Conservation (phyloP, 495 filamentous ascomycete genomes). For the Glarea lozoyensis region DNA sequence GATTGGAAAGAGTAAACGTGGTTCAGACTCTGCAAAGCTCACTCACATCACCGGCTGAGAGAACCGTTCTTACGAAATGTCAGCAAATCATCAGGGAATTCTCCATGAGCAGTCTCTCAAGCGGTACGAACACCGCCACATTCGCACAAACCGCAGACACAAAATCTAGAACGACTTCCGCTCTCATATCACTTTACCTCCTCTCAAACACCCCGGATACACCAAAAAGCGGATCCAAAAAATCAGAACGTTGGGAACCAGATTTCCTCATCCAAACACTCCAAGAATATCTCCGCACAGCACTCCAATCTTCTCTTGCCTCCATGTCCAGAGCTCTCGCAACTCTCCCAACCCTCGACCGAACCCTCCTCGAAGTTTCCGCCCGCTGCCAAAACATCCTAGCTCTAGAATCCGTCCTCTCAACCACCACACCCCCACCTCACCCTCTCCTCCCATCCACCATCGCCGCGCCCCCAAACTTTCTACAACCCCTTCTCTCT, state of each 20-base stretch:
- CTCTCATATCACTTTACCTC: conserved; percentile 70
- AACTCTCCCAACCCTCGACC: conserved; percentile 72
- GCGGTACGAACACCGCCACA: conserved; percentile 36
- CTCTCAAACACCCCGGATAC: conserved; percentile 52
- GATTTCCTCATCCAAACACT: conserved; percentile 66
- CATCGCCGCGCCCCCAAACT: conserved; percentile 35
- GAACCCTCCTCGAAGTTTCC: conserved; percentile 72
- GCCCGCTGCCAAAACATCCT: conserved; percentile 84
- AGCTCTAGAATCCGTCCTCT: conserved; percentile 72
- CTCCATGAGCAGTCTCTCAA: conserved; percentile 48
- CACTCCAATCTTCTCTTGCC: conserved; percentile 65
- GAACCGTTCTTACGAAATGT: conserved; percentile 53
- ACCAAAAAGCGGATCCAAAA: conserved; percentile 17
- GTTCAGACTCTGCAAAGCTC: conserved; percentile 58
- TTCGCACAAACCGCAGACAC: conserved; percentile 77
- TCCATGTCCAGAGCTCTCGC: conserved; percentile 63
- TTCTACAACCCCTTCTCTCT: conserved; percentile 65
- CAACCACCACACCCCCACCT: conserved; percentile 50
- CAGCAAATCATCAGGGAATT: conserved; percentile 81
- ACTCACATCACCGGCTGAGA: conserved; percentile 61
- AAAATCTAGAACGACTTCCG: conserved; percentile 61
- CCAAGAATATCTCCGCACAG: conserved; percentile 67
- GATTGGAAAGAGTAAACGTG: conserved; percentile 60
- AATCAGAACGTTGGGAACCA: conserved; percentile 49
- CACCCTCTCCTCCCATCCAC: conserved; percentile 49